Conservation (phyloP, 495 filamentous ascomycete genomes). For the Xylaria sp. region DNA sequence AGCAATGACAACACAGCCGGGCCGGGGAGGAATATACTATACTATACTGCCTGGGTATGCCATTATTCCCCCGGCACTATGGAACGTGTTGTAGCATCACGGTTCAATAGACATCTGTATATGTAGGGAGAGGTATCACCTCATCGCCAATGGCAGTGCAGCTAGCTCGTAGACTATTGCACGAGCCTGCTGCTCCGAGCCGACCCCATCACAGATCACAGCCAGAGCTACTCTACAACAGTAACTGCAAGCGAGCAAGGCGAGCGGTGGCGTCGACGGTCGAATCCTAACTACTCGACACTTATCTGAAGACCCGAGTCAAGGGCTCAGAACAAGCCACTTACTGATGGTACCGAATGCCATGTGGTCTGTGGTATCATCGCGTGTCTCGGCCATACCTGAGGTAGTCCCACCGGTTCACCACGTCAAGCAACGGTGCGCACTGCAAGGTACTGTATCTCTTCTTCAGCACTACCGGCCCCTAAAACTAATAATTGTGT, state of each 20-base stretch:
- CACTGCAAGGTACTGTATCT: slow-evolving; percentile 28
- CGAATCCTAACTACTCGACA: not conserved
- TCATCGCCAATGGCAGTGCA: not conserved
- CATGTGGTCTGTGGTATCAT: slow-evolving; percentile 31
- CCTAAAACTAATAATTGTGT: not conserved
- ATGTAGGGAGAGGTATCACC: too few species aligned
- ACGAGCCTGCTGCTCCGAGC: slow-evolving; percentile 5
- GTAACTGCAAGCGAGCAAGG: not conserved
- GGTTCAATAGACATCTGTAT: not conserved
- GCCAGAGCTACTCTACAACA: not conserved
- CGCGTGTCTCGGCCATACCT: slow-evolving; percentile 26
- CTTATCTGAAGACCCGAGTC: slow-evolving; percentile 20
- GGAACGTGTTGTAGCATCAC: not conserved
- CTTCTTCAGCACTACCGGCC: slow-evolving; percentile 17
- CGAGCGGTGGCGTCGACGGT: slow-evolving; percentile 11
- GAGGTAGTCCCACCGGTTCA: slow-evolving; percentile 24
- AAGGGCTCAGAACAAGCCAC: slow-evolving; percentile 29
- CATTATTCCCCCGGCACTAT: not conserved
- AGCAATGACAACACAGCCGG: slow-evolving; percentile 1
- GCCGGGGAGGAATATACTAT: not conserved
- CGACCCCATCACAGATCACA: slow-evolving; percentile 1
- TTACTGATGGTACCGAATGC: slow-evolving; percentile 23
- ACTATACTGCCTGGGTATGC: too few species aligned
- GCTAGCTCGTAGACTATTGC: slow-evolving; percentile 23
- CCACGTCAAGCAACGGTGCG: slow-evolving; percentile 12